Base-by-base conservation (phyloP, 2,329 filamentous ascomycete species). In the Neopestalotiopsis rosae region DNA sequence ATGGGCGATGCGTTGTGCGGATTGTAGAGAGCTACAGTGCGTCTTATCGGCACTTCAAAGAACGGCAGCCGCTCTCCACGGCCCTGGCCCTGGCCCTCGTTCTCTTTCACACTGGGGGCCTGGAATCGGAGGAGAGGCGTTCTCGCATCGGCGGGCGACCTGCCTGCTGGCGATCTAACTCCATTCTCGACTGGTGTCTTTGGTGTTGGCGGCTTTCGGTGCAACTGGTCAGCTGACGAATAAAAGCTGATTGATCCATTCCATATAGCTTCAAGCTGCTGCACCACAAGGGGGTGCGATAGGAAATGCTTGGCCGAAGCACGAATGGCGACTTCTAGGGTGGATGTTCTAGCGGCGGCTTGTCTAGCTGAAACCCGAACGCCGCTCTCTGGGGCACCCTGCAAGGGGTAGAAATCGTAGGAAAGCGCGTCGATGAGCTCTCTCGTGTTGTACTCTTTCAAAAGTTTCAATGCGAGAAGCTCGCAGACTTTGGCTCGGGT, bases 211-310 rank as follows among this genome's bases (percentile, higher is more conserved):
- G 81, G 78, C 38, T 84, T 86, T 62, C 94, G 90, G 79, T 98
- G 95, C 30, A 98, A 83, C 72, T 89, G 92, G 79, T 98, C 95
- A 5, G 94, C 94, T 13, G 92, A 90, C 1, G 94, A 96, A 80
- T 97, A 94, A 77, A 98, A 98, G 73, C 96, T 94, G 72, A 98
- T 96, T 20, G 93, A 95, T 34, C 95, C 95, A 24, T 94, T 95
- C 95, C 95, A 98, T 71, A 98, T 97, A 59, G 94, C 95, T 80
- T 98, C 94, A n/a, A 98, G 86, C 77, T 98, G 95, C 79, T 97
- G 94, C 9, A 98, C 92, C 0, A 98, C 94, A 3, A 98, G 85
- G 0, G 95, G 95, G 76, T 98, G 95, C 9, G 95, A 92, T 5
- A 98, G 85, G 74, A 98, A 97, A 74, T 94, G 92, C 81, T 98